Base-by-base conservation (phyloP, 768 basidiomycete species). In the Amanita brunnescens region DNA sequence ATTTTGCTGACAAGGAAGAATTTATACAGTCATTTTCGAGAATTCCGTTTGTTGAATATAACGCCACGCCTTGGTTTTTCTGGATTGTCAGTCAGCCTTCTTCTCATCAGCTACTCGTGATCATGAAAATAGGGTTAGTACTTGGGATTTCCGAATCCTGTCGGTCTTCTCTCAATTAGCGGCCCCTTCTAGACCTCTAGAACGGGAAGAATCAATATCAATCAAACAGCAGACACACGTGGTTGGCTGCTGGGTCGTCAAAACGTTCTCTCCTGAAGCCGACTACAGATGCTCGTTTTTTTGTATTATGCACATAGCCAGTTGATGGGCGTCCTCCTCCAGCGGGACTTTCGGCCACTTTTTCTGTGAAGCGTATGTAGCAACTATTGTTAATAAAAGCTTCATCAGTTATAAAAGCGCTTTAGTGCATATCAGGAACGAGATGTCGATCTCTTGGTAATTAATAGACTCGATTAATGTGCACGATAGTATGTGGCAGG, bases 171-270 rank as follows among this genome's bases (percentile, higher is more conserved):
- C 34, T 14, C 34, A 6, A 35, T 35, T 14, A 14, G 6, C 13
- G 13, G 2, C 12, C 89, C 91, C 3, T 75, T n/a, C 76, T 50
- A 70, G 83, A n/a, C 76, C 78, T 21, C 74, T 95, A 9, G 77
- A 79, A 45, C 93, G 91, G 91, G 81, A 85, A n/a, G 89, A 93
- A 74, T 94, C 60, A 94, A 93, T 61, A 77, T 93, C 59, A 75
- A 92, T 40, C 81, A 85, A 58, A 92, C 90, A 2, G 93, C 92
- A 0, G 91, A 93, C 64, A 87, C 78, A 35, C 84, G 87, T 67
- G 69, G 73, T 38, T 70, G 73, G 70, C 69, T 93, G 3, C 73
- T 91, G 33, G 91, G 91, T 1, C 91, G 94, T 67, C 87, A 89
- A 58, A 85, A 90, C 70, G 3, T 76, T 74, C 3, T 80, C 75